A percentile compares a stretch with the other conserved stretches of the same genome.
These are phyloP conservation scores for Simmondsia chinensis DNA, from an alignment of 148 eudicot species.

Conservation along the genomic window DNA sequence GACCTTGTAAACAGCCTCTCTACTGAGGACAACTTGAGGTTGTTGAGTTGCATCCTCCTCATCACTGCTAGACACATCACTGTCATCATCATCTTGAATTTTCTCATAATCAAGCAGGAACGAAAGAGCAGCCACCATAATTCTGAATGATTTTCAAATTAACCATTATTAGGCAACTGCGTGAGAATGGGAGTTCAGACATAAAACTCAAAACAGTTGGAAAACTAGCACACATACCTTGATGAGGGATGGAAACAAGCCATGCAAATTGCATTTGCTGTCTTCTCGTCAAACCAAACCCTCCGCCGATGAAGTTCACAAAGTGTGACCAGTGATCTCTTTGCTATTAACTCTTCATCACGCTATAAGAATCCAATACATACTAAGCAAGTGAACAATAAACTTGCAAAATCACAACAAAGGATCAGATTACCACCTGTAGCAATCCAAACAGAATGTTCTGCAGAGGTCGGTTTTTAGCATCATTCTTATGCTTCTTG, in stretches of 20 bases:
- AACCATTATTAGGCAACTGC: too few species aligned
- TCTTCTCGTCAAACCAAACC: constrained; percentile 92
- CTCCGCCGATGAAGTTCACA: constrained; percentile 91
- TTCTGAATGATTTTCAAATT: constrained; percentile 52
- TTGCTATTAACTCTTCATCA: constrained; percentile 84
- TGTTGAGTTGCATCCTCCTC: constrained; percentile 51
- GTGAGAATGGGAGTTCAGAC: too few species aligned
- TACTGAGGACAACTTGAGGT: constrained; percentile 56
- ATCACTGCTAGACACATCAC: constrained; percentile 82
- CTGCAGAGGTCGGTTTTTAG: constrained; percentile 75
- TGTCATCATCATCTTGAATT: constrained; percentile 65
- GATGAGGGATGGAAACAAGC: constrained; percentile 88
- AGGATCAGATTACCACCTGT: constrained; percentile 34
- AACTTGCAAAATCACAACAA: background rate
- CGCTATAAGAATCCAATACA: constrained; percentile 42
- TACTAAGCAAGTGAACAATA: too few species aligned
- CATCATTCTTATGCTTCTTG: constrained; percentile 89
- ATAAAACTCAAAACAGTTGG: too few species aligned
- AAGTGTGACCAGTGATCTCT: constrained; percentile 59
- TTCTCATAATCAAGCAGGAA: constrained; percentile 96
- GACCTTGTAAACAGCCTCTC: constrained; percentile 89
- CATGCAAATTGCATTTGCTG: constrained; percentile 77
- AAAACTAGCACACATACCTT: constrained; percentile 26
- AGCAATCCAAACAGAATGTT: constrained; percentile 63
- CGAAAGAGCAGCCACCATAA: constrained; percentile 79